Conservation (phyloP, 225 moss, liverwort and hornwort species). For the Polytrichum formosum region DNA sequence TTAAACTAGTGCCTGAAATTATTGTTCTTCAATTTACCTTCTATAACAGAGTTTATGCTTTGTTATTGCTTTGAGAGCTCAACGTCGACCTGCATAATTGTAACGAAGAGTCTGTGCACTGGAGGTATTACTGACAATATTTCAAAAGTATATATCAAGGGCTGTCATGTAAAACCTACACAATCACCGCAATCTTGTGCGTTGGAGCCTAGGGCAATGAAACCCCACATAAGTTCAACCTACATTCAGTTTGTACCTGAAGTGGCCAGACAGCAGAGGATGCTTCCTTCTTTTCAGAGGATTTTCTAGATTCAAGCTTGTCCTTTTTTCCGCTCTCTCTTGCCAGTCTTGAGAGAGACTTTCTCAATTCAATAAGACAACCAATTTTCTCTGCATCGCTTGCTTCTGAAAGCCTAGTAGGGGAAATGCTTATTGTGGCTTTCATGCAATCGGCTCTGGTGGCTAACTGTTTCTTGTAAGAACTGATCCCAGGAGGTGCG, state of each 20-base stretch:
- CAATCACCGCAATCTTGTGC: too few species aligned
- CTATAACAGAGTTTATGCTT: too few species aligned
- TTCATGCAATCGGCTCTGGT: slow-evolving; percentile 1
- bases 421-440: not conserved
- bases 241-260: not conserved
- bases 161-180: too few species aligned
- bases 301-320: not conserved
- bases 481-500: not conserved
- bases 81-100: too few species aligned
- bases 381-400: slow-evolving; percentile 1
- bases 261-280: not conserved
- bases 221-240: too few species aligned
- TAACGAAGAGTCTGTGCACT: too few species aligned
- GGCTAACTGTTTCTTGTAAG: slow-evolving; percentile 5
- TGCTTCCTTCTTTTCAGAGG: not conserved
- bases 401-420: slow-evolving; percentile 2
- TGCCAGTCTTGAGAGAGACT: not conserved
- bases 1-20: too few species aligned
- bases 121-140: too few species aligned
- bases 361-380: slow-evolving; percentile 1
- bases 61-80: too few species aligned
- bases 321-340: not conserved
- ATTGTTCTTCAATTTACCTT: too few species aligned
- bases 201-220: too few species aligned
- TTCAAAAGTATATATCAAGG: too few species aligned